Base-by-base conservation (phyloP, 352 stramenopile genomes). In the Globisporangium perplexum region DNA sequence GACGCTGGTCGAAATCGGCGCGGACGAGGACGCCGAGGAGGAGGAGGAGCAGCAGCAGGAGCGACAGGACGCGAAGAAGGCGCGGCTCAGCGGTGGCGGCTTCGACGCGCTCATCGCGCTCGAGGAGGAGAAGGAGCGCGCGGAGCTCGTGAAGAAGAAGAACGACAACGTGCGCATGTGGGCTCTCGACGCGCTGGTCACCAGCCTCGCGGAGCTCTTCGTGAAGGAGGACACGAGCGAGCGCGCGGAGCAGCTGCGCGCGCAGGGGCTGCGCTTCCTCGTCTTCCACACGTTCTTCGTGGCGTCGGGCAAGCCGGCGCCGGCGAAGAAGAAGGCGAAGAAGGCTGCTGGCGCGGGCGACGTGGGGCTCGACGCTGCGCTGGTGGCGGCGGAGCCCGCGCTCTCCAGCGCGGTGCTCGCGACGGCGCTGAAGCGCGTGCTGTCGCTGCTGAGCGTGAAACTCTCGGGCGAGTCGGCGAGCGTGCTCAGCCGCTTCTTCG, bases 61-160 rank as follows among this genome's bases (percentile, higher is more conserved):
- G n/a, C n/a, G n/a, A n/a, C n/a, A n/a, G 30, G 50, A 55, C 28
- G 45, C 54, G 7, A 71, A 80, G 54, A 68, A 75, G 33, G 74
- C 64, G 18, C 60, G 51, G 3, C 53, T 75, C 42, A 66, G 70
- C 56, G 64, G 62, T 57, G 77, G 67, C 49, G 77, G 71, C 44
- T 88, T 88, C 46, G 65, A 87, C 55, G 73, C 74, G 22, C 74
- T 93, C 53, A 57, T 93, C 24, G 77, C 77, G 18, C 68, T 91
- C 4, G 83, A 93, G 42, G 83, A 93, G 51, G 78, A 86, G 51
- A 84, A 81, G 42, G 83, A 93, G 54, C 83, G 77, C n/a, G 66
- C 74, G 18, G 75, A 83, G 50, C 50, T 63, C 35, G 28, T 78
- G 18, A 63, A 64, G 55, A 78, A 80, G 47, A 77, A 78, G 35